Conservation (phyloP, 371 early-diverging fungal species). For the Mucor piriformis region DNA sequence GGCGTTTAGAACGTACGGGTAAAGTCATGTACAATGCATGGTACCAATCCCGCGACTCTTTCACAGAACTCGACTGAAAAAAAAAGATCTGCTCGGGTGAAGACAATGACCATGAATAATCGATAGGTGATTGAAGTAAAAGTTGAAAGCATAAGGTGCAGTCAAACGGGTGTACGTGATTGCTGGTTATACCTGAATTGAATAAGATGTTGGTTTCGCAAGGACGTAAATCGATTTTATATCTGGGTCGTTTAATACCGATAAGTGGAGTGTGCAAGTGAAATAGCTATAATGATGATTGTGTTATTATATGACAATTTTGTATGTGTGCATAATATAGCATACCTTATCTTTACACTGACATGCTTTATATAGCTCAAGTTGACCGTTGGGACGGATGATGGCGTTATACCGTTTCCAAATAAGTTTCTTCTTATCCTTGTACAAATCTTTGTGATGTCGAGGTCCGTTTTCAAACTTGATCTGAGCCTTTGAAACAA, state of each 20-base stretch:
- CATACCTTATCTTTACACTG: neutral
- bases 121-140: neutral
- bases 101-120: slow-evolving; percentile 7
- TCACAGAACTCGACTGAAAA: slow-evolving; percentile 4
- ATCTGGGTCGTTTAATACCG: neutral
- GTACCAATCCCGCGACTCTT: slow-evolving; percentile 15
- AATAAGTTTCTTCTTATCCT: neutral
- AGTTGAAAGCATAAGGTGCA: neutral
- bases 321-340: neutral
- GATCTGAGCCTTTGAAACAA: neutral
- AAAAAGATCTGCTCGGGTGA: neutral
- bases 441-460: neutral
- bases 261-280: neutral
- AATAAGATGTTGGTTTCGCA: neutral
- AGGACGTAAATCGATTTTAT: neutral
- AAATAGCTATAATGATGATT: neutral
- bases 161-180: neutral
- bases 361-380: slow-evolving; percentile 6
- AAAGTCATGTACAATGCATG: slow-evolving; percentile 7
- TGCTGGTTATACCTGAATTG: neutral
- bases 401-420: slow-evolving; percentile 12
- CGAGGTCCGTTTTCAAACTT: neutral
- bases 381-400: neutral
- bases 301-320: neutral
- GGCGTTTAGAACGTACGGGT: slow-evolving; percentile 2